A percentile compares a stretch with the other conserved stretches of the same genome.
Conservation (phyloP, 2,329 filamentous ascomycete species). For the Erysiphe pisi region DNA sequence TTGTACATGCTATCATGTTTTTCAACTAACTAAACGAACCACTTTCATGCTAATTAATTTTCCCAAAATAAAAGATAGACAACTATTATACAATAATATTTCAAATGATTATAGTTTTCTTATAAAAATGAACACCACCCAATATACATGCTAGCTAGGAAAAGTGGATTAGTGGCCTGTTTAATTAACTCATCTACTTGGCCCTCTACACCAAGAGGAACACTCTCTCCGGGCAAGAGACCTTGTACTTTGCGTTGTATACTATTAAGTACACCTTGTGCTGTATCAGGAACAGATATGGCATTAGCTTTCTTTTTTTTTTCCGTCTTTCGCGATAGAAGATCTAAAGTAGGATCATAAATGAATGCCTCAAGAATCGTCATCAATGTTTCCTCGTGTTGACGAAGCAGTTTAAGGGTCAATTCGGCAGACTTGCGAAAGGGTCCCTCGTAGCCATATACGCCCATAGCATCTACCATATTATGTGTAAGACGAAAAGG, state of each 20-base stretch:
- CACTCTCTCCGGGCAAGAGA: constrained; percentile 72
- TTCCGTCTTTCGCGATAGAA: constrained; percentile 61
- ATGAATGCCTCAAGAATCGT: constrained; percentile 95
- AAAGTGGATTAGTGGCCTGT: constrained; percentile 68
- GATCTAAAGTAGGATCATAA: constrained; percentile 90
- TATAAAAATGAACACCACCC: constrained; percentile 71
- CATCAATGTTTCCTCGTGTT: constrained; percentile 94
- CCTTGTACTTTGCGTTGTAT: constrained; percentile 81
- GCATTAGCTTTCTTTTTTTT: constrained; percentile 39
- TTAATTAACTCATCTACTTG: constrained; percentile 94
- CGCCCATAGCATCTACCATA: constrained; percentile 95
- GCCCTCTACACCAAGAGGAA: constrained; percentile 87
- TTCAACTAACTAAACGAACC: too few species aligned
- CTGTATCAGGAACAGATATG: constrained; percentile 49
- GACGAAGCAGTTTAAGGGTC: constrained; percentile 69
- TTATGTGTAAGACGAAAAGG: constrained; percentile 97
- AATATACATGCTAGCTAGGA: constrained; percentile 91
- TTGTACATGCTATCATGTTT: too few species aligned
- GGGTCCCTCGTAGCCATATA: constrained; percentile 85
- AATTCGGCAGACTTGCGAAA: constrained; percentile 87
- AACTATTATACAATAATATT: too few species aligned
- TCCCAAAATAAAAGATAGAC: too few species aligned
- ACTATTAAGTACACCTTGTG: constrained; percentile 73
- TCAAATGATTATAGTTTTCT: not conserved
- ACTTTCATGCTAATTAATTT: too few species aligned